These are phyloP conservation scores for Medicago arabica DNA, from an alignment of 306 rosid species.

Conservation along the genomic window DNA sequence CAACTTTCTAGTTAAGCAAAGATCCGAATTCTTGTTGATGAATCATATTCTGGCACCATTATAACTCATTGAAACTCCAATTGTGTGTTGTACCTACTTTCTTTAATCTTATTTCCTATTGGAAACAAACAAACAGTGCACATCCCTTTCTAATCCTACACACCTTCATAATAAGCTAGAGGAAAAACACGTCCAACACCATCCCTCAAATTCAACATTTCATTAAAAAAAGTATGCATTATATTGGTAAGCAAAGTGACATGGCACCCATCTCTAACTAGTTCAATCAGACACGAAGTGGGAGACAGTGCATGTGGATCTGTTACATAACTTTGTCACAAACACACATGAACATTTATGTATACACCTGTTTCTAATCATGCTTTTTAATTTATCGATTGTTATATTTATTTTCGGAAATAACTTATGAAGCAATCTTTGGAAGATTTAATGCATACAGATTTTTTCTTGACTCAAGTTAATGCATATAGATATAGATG, in stretches of 20 bases:
- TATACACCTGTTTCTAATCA: conserved; percentile 50
- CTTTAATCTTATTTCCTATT: conserved; percentile 48
- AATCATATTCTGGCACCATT: conserved; percentile 91
- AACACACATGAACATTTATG: conserved; percentile 34
- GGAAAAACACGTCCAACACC: conserved; percentile 48
- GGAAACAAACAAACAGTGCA: conserved; percentile 56
- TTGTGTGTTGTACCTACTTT: conserved; percentile 75
- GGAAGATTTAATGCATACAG: not conserved
- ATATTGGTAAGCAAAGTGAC: conserved; percentile 64
- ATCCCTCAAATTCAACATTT: conserved; percentile 34
- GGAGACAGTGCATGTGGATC: conserved; percentile 91
- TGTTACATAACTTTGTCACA: conserved; percentile 44
- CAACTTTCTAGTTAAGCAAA: conserved; percentile 93
- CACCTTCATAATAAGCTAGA: conserved; percentile 49
- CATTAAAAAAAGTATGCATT: conserved; percentile 50
- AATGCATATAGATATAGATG: not conserved
- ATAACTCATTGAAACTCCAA: conserved; percentile 66
- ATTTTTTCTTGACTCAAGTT: not conserved
- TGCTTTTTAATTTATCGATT: conserved; percentile 31
- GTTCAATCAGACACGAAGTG: conserved; percentile 62
- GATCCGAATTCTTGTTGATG: conserved; percentile 82
- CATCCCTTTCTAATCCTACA: conserved; percentile 62
- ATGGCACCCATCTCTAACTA: conserved; percentile 66
- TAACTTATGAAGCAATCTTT: conserved; percentile 51
- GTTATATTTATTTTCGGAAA: conserved; percentile 30